A percentile compares a stretch with the other conserved stretches of the same genome.
phyloP scores from a whole-genome alignment of 1,284 basidiomycete species.

The Cutaneotrichosporon sp. region DNA sequence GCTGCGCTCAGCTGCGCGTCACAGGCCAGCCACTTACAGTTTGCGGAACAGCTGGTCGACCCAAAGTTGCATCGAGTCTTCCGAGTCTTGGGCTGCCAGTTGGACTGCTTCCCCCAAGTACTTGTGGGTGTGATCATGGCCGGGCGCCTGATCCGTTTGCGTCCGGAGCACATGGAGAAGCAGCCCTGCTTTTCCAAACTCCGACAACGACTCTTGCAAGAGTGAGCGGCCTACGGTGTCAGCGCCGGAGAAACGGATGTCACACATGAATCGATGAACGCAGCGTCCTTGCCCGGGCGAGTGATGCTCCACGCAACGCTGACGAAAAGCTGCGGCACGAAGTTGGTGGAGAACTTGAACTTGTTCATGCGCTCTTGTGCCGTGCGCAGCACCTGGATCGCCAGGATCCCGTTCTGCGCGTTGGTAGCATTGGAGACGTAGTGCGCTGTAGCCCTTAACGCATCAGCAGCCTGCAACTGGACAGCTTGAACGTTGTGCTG shows the following conservation, averaged over 20 bases:
- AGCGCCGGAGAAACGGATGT: neutral
- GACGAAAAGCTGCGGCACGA: conserved; percentile 33
- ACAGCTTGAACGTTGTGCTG: conserved; percentile 39
- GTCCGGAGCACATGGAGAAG: conserved; percentile 36
- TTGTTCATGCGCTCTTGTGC: conserved; percentile 33
- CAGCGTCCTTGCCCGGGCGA: conserved; percentile 15
- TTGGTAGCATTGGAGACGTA: conserved; percentile 28
- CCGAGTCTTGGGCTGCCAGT: conserved; percentile 9
- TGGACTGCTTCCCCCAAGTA: conserved; percentile 13
- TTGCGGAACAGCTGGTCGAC: conserved; percentile 25
- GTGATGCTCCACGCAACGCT: conserved; percentile 30
- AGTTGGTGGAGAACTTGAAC: conserved; percentile 31
- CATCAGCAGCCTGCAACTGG: conserved; percentile 34
- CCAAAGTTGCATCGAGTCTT: conserved; percentile 12
- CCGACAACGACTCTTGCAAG: conserved; percentile 15
- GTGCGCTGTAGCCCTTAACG: conserved; percentile 35
- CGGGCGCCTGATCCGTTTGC: conserved; percentile 1
- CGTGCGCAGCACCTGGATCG: conserved; percentile 37
- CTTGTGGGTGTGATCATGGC: neutral
- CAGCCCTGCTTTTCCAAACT: conserved; percentile 36
- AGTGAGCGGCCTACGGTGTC: conserved; percentile 9
- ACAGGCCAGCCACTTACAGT: conserved; percentile 18
- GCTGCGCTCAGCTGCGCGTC: conserved; percentile 14
- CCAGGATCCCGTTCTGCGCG: conserved; percentile 39
- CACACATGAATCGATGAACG: conserved; percentile 21